Conservation (phyloP, 495 filamentous ascomycete genomes). For the Letharia lupina region DNA sequence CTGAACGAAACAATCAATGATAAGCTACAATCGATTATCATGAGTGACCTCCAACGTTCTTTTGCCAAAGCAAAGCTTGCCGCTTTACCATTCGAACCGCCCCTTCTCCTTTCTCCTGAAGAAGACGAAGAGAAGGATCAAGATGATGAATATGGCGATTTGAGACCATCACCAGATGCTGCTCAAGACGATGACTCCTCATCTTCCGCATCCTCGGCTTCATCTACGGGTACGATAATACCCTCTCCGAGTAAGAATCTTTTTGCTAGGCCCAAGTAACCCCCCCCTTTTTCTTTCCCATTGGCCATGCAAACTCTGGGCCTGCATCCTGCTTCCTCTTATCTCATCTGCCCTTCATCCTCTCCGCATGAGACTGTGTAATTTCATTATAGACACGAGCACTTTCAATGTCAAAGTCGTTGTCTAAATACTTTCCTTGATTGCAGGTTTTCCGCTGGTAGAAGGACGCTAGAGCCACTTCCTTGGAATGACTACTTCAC, state of each 20-base stretch:
- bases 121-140: constrained; percentile 41
- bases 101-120: constrained; percentile 41
- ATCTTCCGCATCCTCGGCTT: constrained; percentile 65
- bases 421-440: neutral
- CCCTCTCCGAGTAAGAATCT: constrained; percentile 67
- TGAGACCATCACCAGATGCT: constrained; percentile 30
- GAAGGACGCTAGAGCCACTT: constrained; percentile 35
- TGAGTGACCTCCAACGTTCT: constrained; percentile 81
- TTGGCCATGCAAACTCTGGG: neutral
- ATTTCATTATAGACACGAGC: neutral
- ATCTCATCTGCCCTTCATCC: constrained; percentile 5
- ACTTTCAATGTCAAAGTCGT: neutral
- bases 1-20: no score
- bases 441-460: constrained; percentile 7
- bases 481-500: constrained; percentile 85
- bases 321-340: neutral
- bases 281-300: constrained; percentile 22
- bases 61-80: constrained; percentile 75
- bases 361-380: neutral
- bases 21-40: constrained; percentile 30
- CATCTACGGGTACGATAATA: constrained; percentile 81
- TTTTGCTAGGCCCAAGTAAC: constrained; percentile 63
- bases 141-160: constrained; percentile 30
- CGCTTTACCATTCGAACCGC: constrained; percentile 49
- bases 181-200: constrained; percentile 62